Conservation (phyloP, 208 protist species). For the Leptomonas seymouri region DNA sequence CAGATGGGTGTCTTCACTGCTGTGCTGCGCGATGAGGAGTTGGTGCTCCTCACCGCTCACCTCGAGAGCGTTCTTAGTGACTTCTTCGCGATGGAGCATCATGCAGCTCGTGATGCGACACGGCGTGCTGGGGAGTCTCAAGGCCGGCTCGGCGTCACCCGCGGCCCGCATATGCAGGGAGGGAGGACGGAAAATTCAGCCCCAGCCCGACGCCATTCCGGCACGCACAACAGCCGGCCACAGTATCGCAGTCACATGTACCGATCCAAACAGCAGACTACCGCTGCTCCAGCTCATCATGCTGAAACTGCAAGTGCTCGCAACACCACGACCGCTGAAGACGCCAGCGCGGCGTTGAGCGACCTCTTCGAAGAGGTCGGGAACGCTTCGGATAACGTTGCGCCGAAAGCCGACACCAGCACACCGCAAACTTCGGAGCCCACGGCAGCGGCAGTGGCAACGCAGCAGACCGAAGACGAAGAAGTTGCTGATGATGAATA, state of each 20-base stretch:
- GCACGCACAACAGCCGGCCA: neutral
- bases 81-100: slow-evolving; percentile 80
- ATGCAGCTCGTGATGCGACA: slow-evolving; percentile 32
- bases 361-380: too few relatives aligned
- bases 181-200: neutral
- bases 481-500: slow-evolving; percentile 25
- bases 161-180: neutral
- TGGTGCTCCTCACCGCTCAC: slow-evolving; percentile 73
- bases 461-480: neutral
- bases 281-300: neutral
- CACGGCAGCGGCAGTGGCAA: neutral
- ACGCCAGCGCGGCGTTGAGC: too few relatives aligned
- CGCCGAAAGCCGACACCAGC: neutral
- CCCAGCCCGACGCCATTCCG: neutral
- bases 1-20: slow-evolving; percentile 49
- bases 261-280: neutral
- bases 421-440: neutral
- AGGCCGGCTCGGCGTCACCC: neutral
- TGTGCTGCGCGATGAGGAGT: slow-evolving; percentile 52
- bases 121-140: slow-evolving; percentile 30
- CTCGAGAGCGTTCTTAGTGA: slow-evolving; percentile 77
- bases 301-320: neutral
- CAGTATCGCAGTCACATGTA: slow-evolving; percentile 14
- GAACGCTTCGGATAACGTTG: too few relatives aligned
- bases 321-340: neutral